Evolutionary conservation across 148 eudicot genomes (phyloP).

Genomic region (Bassia scoparia): DNA sequence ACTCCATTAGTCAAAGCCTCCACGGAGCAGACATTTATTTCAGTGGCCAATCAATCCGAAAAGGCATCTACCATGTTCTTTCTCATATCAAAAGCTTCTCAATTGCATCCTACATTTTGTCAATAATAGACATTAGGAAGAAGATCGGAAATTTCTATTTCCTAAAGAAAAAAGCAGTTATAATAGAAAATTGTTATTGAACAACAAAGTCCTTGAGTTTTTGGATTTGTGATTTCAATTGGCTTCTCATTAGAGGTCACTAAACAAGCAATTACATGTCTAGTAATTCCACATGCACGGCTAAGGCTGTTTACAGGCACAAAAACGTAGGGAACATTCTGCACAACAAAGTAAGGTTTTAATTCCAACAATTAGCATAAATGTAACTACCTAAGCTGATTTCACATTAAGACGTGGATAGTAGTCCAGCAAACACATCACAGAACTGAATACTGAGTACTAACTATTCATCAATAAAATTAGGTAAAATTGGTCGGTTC

Average conservation of each 20-base stretch:
- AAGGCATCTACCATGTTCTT: slow-evolving; percentile 22
- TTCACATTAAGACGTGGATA: too few relatives aligned
- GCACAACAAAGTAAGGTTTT: slow-evolving; percentile 17
- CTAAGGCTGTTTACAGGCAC: slow-evolving; percentile 91
- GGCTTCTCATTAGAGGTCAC: slow-evolving; percentile 95
- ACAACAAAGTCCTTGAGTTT: slow-evolving; percentile 56
- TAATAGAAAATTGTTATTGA: neutral
- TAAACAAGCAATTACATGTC: slow-evolving; percentile 87
- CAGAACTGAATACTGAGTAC: too few relatives aligned
- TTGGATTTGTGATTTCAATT: slow-evolving; percentile 79
- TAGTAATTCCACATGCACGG: slow-evolving; percentile 90
- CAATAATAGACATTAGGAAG: neutral
- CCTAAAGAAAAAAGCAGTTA: too few relatives aligned
- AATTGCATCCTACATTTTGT: slow-evolving; percentile 62
- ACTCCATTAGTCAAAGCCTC: slow-evolving; percentile 76
- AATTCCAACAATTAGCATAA: neutral
- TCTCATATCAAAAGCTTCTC: slow-evolving; percentile 82
- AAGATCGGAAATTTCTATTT: too few relatives aligned
- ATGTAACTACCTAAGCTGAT: too few relatives aligned
- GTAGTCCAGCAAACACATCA: too few relatives aligned
- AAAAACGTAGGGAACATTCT: slow-evolving; percentile 96
- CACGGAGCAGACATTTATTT: slow-evolving; percentile 36
- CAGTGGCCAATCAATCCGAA: slow-evolving; percentile 83
- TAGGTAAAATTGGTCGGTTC: too few relatives aligned
- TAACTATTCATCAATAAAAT: too few relatives aligned